Evolutionary conservation across 2,329 filamentous ascomycete genomes (phyloP), one percentile per base, ranked within the genome.

Genomic region (Diaporthe sp.): DNA sequence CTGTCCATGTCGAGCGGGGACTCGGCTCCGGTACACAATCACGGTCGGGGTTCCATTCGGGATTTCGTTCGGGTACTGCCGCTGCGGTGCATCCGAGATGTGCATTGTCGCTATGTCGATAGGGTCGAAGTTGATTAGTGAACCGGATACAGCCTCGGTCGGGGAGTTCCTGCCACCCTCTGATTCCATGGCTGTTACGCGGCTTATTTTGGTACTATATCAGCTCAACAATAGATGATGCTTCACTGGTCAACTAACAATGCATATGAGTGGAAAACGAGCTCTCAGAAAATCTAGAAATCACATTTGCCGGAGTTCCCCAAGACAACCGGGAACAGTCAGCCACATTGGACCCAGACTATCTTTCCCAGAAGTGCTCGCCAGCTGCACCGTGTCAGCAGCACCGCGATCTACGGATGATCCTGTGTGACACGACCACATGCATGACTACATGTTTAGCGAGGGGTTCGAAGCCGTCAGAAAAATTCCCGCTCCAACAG

Each of bases 11-110:
- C 31, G 57, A 62, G 57, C 46, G 70, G 70, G 70, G 70, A 53
- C 34, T 59, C 70, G 70, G 58, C 70, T 44, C 70, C 58, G 58
- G 34, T 17, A 34, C 70, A 28, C 37, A 25, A 34, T 25, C 39
- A 46, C 15, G 31, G 12, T 49, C 49, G 57, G 70, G 22, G 12
- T 31, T 58, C 55, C 15, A 6, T 8, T 65, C 59, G 59, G 59
- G 39, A 39, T 51, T 46, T 4, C 22, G 3, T n/a, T 49, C 42
- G 57, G 57, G 31, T 31, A 9, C 19, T 17, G 15, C 44, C 15
- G 39, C 15, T 39, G 58, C 44, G 39, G n/a, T 39, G 34, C 44
- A 13, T 28, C 65, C n/a, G 34, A 34, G 49, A 19, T 12, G 37
- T 44, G 22, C 28, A 37, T 8, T n/a, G 13, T 53, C 55, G 62